These are phyloP conservation scores for Cephaloascus fragrans DNA, from an alignment of 805 yeast genomes.

Conservation along the genomic window DNA sequence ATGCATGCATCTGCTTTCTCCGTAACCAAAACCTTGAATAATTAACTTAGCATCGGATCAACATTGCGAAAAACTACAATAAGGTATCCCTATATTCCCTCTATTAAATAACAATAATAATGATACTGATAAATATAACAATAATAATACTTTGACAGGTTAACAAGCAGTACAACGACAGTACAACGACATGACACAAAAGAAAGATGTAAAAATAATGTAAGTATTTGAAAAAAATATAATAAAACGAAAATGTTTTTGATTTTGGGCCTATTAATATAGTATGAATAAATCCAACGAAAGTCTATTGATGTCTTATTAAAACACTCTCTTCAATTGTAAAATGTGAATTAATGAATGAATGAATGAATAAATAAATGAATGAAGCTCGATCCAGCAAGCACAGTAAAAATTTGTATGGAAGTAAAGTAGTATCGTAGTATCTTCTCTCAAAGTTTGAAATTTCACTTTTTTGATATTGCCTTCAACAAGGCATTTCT, in stretches of 20 bases:
- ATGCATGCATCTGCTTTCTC: conserved; percentile 19
- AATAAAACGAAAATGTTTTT: not conserved
- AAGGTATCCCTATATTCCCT: conserved; percentile 14
- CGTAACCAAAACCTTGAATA: conserved; percentile 17
- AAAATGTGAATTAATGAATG: not conserved
- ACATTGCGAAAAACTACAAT: conserved; percentile 24
- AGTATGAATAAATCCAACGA: conserved; percentile 9
- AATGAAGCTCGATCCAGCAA: not conserved
- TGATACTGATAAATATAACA: conserved; percentile 1
- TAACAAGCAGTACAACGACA: not conserved
- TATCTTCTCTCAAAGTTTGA: not conserved
- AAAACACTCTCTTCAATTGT: conserved; percentile 10
- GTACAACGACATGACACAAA: not conserved
- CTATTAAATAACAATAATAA: conserved; percentile 1
- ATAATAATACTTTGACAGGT: conserved; percentile 2
- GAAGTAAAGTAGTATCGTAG: too few relatives aligned
- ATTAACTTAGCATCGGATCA: conserved; percentile 27
- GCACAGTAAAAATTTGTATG: not conserved
- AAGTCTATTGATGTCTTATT: conserved; percentile 14
- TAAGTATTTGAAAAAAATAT: too few relatives aligned
- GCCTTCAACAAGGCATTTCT: not conserved
- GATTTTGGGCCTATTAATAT: not conserved
- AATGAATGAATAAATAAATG: too few relatives aligned
- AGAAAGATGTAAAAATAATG: not conserved
- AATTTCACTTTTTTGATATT: too few relatives aligned